phyloP scores from a whole-genome alignment of 805 yeast genomes.

The Cyberlindnera subsufficiens region DNA sequence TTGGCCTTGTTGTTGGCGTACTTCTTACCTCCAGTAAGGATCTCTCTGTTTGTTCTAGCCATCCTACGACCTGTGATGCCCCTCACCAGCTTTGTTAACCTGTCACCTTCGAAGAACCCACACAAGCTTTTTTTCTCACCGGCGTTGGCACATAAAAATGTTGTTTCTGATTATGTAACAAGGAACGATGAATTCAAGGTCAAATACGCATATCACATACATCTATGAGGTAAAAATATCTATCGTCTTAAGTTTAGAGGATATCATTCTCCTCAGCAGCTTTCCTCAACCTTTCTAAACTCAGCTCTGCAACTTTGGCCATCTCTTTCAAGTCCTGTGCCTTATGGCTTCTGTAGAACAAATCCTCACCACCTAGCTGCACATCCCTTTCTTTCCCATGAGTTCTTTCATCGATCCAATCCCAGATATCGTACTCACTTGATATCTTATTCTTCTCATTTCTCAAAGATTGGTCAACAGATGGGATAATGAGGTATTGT shows the following conservation, averaged over 20 bases:
- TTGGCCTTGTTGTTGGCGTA: constrained; percentile 66
- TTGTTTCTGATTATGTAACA: no score
- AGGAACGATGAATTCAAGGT: no score
- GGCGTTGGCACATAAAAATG: no score
- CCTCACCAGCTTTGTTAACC: constrained; percentile 13
- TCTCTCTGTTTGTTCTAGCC: constrained; percentile 59
- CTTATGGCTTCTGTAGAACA: constrained; percentile 8
- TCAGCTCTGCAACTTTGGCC: constrained; percentile 17
- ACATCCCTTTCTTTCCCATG: neutral
- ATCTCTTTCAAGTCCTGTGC: constrained; percentile 21
- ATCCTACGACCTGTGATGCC: constrained; percentile 1
- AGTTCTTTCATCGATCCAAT: constrained; percentile 22
- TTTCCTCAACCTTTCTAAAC: constrained; percentile 10
- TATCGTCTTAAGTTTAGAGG: no score
- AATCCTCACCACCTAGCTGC: neutral
- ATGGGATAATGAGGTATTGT: constrained; percentile 19
- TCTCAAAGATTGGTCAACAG: constrained; percentile 6
- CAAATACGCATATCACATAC: no score
- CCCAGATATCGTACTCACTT: constrained; percentile 24
- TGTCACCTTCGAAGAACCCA: neutral
- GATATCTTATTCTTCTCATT: constrained; percentile 1
- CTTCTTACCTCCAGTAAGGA: constrained; percentile 80
- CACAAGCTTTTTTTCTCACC: neutral
- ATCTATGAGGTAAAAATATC: no score
- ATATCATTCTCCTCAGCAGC: no score